phyloP scores from a whole-genome alignment of 495 filamentous ascomycete species.

The Hypoxylon lienhwacheense region DNA sequence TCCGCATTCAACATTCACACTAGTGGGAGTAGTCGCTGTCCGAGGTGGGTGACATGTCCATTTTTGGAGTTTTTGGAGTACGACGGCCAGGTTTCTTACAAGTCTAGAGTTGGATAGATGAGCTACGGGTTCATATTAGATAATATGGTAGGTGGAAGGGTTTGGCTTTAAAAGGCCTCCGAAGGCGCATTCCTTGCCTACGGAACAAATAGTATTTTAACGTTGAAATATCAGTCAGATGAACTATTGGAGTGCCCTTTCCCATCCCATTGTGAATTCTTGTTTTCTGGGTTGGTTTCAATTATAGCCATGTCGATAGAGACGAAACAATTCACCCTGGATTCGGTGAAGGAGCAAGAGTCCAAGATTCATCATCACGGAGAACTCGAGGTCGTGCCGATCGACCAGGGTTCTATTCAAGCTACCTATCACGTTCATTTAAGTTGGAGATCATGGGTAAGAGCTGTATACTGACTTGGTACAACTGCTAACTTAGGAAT shows the following conservation, averaged over 20 bases:
- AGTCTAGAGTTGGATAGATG: neutral
- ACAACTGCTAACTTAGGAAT: neutral
- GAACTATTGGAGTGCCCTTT: no score
- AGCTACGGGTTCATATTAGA: neutral
- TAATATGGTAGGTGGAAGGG: neutral
- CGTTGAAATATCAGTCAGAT: no score
- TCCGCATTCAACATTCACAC: slow-evolving; percentile 6
- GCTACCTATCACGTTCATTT: slow-evolving; percentile 36
- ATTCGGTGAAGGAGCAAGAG: slow-evolving; percentile 11
- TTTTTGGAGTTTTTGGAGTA: neutral
- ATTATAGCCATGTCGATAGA: slow-evolving; percentile 15
- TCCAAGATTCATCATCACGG: neutral
- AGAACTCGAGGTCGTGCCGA: slow-evolving; percentile 34
- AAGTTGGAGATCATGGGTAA: slow-evolving; percentile 46
- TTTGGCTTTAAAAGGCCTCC: neutral
- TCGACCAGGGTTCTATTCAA: slow-evolving; percentile 38
- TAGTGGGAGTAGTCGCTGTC: slow-evolving; percentile 11
- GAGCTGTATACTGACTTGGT: neutral
- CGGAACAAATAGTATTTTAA: neutral
- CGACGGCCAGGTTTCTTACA: neutral
- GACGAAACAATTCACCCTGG: slow-evolving; percentile 9
- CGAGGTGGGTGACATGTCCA: slow-evolving; percentile 1
- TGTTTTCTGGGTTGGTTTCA: neutral
- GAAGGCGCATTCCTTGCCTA: neutral
- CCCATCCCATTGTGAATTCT: no score